phyloP scores from a whole-genome alignment of 495 filamentous ascomycete genomes.

The Elasticomyces elasticus region DNA sequence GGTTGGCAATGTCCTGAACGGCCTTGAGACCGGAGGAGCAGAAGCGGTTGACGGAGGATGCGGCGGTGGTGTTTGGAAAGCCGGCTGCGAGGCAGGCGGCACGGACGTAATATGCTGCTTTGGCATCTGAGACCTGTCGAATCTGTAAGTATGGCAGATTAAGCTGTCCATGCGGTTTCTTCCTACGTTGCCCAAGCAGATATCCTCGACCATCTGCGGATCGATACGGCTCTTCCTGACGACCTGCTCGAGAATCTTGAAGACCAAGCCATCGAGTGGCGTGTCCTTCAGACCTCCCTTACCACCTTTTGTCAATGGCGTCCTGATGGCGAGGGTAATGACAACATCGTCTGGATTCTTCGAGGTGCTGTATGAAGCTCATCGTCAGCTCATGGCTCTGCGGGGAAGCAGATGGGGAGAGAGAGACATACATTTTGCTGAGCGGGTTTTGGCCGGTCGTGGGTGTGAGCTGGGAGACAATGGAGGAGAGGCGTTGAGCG shows the following conservation, averaged over 20 bases:
- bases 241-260: slow-evolving; percentile 68
- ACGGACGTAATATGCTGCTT: slow-evolving; percentile 81
- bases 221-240: slow-evolving; percentile 65
- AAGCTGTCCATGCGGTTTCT: too few relatives aligned
- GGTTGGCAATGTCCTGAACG: slow-evolving; percentile 84
- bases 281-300: slow-evolving; percentile 95
- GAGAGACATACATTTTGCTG: slow-evolving; percentile 57
- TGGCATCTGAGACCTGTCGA: slow-evolving; percentile 81
- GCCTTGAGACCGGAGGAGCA: slow-evolving; percentile 94
- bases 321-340: slow-evolving; percentile 81
- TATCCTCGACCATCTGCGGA: slow-evolving; percentile 77
- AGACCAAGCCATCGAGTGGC: slow-evolving; percentile 73
- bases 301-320: slow-evolving; percentile 69
- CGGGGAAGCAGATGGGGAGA: slow-evolving; percentile 6
- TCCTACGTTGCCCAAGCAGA: slow-evolving; percentile 82
- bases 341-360: slow-evolving; percentile 96
- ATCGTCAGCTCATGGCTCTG: neutral
- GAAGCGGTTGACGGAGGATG: slow-evolving; percentile 82
- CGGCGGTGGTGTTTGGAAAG: slow-evolving; percentile 79
- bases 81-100: slow-evolving; percentile 83
- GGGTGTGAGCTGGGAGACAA: slow-evolving; percentile 80
- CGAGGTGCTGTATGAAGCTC: slow-evolving; percentile 52
- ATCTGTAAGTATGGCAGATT: too few relatives aligned
- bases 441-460: slow-evolving; percentile 56
- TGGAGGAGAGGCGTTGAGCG: slow-evolving; percentile 70